Base-by-base conservation (phyloP, 2,329 filamentous ascomycete species). In the Huntiella moniliformis region DNA sequence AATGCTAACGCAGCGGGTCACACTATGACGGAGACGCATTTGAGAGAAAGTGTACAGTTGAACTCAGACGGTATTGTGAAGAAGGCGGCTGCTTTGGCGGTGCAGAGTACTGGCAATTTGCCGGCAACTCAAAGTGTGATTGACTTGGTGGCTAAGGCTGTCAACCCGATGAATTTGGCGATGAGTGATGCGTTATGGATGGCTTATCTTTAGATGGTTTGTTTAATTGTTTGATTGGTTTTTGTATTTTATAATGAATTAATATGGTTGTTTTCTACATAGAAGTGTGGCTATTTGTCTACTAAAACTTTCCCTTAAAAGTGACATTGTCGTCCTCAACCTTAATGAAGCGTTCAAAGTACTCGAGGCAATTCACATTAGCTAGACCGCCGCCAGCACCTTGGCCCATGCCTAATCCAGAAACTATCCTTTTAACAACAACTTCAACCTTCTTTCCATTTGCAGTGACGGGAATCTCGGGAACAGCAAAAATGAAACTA, bases 61-160 rank as follows among this genome's bases (percentile, higher is more conserved):
- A 98, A 98, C 61, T 85, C 80, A 53, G 86, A 95, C 50, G 73
- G 85, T 54, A 86, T 98, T 49, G 86, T 95, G 44, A 94, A 93
- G 67, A 75, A 86, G 51, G 88, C 88, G 3, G 72, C 86, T 52
- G 85, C 79, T 57, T 67, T 98, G 46, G 88, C 88, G 1, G 82
- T 85, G 56, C 70, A 68, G 51, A 82, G 82, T 0, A 74, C 76
- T 31, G 79, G 82, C 52, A 88, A 86, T 57, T 64, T 98, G 54
- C 91, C 91, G 5, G 88, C 88, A 17, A 94, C 93, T 61, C 91
- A 99, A 69, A 96, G 88, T 36, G 85, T 94, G 28, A 88, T 98
- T 56, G 91, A 99, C 63, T 64, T 92, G 51, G 82, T 98, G 51
- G 82, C 82, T n/a, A 81, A 80, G 64, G 86, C 88, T 1, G 87